Conservation (phyloP, 225 moss, liverwort and hornwort species). For the Ulota crispa region DNA sequence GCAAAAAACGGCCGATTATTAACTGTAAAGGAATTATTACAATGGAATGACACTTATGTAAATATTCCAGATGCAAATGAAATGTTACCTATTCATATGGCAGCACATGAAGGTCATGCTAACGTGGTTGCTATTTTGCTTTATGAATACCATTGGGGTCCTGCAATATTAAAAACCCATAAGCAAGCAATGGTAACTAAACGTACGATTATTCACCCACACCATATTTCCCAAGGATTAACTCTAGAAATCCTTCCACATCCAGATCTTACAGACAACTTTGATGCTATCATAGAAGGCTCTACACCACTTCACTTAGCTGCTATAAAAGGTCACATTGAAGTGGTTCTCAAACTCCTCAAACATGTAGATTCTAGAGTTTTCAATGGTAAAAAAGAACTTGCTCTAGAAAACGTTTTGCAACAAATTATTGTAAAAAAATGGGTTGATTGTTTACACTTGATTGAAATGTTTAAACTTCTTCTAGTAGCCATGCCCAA, state of each 20-base stretch:
- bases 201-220: background rate
- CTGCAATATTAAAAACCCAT: slow-evolving; percentile 21
- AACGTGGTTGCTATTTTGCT: slow-evolving; percentile 1
- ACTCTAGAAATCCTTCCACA: slow-evolving; percentile 8
- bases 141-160: slow-evolving; percentile 30
- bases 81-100: slow-evolving; percentile 33
- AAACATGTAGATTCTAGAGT: slow-evolving; percentile 16
- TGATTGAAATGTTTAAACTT: slow-evolving; percentile 32
- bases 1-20: background rate
- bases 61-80: slow-evolving; percentile 16
- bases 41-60: slow-evolving; percentile 28
- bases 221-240: background rate
- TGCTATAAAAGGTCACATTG: slow-evolving; percentile 9
- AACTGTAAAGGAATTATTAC: slow-evolving; percentile 15
- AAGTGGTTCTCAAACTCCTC: slow-evolving; percentile 21
- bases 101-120: slow-evolving; percentile 24
- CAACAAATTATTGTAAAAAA: background rate
- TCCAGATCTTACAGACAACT: slow-evolving; percentile 9
- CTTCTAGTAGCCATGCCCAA: slow-evolving; percentile 26
- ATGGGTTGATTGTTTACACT: background rate
- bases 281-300: background rate
- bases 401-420: slow-evolving; percentile 16
- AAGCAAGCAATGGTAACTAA: slow-evolving; percentile 18
- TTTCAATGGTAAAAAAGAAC: slow-evolving; percentile 15
- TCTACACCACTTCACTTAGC: slow-evolving; percentile 27